Evolutionary conservation across 2,329 filamentous ascomycete genomes (phyloP), one percentile per base, ranked within the genome.

Genomic region (Xylogone sp.): DNA sequence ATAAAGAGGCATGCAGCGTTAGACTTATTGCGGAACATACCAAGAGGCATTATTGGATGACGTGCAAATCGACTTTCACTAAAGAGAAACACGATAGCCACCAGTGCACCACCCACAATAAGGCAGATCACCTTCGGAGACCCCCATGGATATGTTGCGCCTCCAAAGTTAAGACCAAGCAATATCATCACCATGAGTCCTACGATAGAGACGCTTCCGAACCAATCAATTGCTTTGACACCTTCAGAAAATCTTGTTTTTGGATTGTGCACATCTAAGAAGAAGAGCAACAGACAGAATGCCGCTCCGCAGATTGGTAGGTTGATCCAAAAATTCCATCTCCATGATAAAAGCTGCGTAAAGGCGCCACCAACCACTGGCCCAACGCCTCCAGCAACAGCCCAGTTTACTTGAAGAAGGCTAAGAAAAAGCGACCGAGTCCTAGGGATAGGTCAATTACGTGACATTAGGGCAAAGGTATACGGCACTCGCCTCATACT

Each of bases 71-170:
- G 81, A n/a, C n/a, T n/a, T 69, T 95, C 89, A 59, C 84, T 81
- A 20, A 88, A 46, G 59, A 84, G 71, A 67, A 94, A 94, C 21
- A 47, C 16, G 2, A 21, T 9, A n/a, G 88, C 76, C 8, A 78
- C 71, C 42, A 86, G 54, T 27, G 79, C 63, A 24, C 90, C 89
- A 59, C 91, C 90, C 46, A 92, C 71, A 92, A 94, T 76, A 29
- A 95, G 76, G 62, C 87, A 91, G 60, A 94, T 77, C 22, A 90
- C 87, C 0, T 80, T 84, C 1, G 86, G 76, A 0, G 88, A 92
- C 46, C 71, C 69, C 90, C 90, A 51, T 12, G 84, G 81, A 50
- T 77, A 71, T 2, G 74, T 73, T 19, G 82, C 76, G 18, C 86
- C 87, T 12, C 87, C 87, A 49, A 86, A 83, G 56, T 88, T 82